phyloP scores from a whole-genome alignment of 495 filamentous ascomycete species.

The Aeminium ludgeri region DNA sequence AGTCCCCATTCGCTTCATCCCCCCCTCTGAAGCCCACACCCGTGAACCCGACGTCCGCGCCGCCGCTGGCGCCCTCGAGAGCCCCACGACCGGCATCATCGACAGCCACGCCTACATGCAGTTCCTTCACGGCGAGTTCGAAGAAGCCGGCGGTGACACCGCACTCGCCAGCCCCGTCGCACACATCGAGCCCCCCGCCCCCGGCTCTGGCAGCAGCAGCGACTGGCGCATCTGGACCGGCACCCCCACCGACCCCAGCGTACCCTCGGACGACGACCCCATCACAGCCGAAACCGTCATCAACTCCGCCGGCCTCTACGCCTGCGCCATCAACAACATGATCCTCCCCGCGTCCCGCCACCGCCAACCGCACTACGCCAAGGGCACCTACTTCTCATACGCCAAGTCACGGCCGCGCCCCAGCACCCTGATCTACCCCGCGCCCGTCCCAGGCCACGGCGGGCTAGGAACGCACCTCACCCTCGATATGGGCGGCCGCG shows the following conservation, averaged over 20 bases:
- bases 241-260: constrained; percentile 23
- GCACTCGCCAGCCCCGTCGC: constrained; percentile 50
- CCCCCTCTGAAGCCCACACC: constrained; percentile 36
- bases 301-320: constrained; percentile 71
- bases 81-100: constrained; percentile 71
- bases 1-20: constrained; percentile 59
- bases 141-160: constrained; percentile 56
- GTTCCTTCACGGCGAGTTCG: constrained; percentile 56
- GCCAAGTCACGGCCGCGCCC: constrained; percentile 45
- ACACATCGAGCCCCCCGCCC: constrained; percentile 35
- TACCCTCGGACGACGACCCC: constrained; percentile 27
- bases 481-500: constrained; percentile 65
- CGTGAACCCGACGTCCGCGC: constrained; percentile 62
- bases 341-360: constrained; percentile 46
- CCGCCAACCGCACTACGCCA: constrained; percentile 59
- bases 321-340: constrained; percentile 65
- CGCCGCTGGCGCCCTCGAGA: constrained; percentile 58
- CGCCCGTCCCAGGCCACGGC: constrained; percentile 57
- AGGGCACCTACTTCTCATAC: constrained; percentile 93
- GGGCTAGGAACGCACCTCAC: constrained; percentile 91
- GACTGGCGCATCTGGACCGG: constrained; percentile 42
- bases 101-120: constrained; percentile 78
- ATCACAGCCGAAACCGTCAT: constrained; percentile 62
- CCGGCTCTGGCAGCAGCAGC: constrained; percentile 23
- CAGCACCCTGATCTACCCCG: constrained; percentile 70